phyloP scores from a whole-genome alignment of 345 rosid genomes.

The Pistacia vera region DNA sequence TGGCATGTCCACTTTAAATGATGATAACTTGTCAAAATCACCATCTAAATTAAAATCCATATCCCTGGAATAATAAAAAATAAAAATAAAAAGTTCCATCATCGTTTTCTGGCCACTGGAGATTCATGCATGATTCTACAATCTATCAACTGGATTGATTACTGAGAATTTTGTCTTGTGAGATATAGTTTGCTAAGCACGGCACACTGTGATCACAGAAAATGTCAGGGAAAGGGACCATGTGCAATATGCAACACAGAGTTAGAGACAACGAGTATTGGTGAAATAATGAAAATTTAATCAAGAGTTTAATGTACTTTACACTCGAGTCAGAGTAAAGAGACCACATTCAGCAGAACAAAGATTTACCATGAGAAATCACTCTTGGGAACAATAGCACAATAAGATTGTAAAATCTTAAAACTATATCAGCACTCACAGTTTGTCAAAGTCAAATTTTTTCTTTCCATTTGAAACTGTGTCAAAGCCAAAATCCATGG shows the following conservation, averaged over 20 bases:
- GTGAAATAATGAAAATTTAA: neutral
- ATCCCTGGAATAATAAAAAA: conserved; percentile 46
- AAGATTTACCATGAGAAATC: neutral
- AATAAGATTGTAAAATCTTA: neutral
- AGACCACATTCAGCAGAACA: neutral
- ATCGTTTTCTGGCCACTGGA: neutral
- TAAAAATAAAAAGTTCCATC: neutral
- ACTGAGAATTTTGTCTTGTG: neutral
- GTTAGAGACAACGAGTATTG: neutral
- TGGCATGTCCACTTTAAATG: conserved; percentile 75
- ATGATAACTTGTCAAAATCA: conserved; percentile 71
- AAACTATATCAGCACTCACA: conserved; percentile 56
- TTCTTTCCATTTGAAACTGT: conserved; percentile 53
- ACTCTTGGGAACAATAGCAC: neutral
- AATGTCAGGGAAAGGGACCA: neutral
- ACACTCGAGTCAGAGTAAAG: neutral
- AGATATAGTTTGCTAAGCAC: neutral
- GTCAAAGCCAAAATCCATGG: conserved; percentile 71
- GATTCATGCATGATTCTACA: neutral
- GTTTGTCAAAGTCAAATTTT: conserved; percentile 66
- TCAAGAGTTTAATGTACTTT: neutral
- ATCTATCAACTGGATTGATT: neutral
- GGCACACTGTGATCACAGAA: conserved; percentile 1
- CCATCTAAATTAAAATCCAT: conserved; percentile 77
- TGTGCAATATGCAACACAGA: neutral